These are phyloP conservation scores for Eragrostis curvula DNA, from an alignment of 176 grass and related monocot genomes.

Conservation along the genomic window DNA sequence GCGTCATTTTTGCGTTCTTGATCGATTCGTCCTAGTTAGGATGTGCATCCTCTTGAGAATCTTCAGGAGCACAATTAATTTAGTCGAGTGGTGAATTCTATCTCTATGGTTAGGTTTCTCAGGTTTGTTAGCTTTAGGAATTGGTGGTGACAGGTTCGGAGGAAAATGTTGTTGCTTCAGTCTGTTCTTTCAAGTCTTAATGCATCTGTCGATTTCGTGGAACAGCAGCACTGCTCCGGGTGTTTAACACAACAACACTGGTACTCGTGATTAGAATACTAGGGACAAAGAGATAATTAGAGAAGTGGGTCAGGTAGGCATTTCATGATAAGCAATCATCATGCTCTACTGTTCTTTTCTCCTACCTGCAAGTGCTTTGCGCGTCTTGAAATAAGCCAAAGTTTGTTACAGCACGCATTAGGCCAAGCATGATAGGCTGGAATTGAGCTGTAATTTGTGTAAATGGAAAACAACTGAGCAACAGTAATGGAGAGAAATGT, in stretches of 20 bases:
- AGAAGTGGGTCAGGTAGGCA: background rate
- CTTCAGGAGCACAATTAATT: background rate
- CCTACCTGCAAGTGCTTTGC: background rate
- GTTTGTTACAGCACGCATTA: background rate
- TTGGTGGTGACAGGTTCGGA: background rate
- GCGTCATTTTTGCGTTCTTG: background rate
- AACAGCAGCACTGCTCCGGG: background rate
- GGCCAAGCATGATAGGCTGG: background rate
- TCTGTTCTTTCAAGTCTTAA: background rate
- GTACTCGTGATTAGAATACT: background rate
- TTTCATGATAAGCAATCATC: background rate
- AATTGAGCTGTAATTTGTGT: background rate
- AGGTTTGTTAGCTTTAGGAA: constrained; percentile 22
- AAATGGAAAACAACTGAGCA: background rate
- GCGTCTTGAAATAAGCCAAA: background rate
- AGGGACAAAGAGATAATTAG: background rate
- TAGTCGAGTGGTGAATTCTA: background rate
- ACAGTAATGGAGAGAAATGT: background rate
- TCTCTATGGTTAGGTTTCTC: background rate
- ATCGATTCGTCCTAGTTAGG: background rate
- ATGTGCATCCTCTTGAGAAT: background rate
- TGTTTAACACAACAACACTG: background rate
- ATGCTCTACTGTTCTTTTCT: background rate
- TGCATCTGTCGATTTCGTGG: background rate
- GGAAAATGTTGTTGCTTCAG: background rate